phyloP scores from a whole-genome alignment of 106 monocot species.

The Xerophyta viscosa region DNA sequence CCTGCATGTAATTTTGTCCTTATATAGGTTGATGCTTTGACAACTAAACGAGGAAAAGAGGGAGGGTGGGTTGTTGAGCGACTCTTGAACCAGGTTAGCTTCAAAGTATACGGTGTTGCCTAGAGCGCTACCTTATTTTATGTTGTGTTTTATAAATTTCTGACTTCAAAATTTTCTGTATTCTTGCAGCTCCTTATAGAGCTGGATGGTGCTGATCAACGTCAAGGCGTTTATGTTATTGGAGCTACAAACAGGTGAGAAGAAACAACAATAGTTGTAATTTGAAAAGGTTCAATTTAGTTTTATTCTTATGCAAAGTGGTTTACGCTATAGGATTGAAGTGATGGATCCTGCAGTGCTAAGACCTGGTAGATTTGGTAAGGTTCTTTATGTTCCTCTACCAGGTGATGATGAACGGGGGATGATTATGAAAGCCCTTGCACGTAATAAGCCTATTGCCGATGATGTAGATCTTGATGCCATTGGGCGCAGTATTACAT shows the following conservation, averaged over 20 bases:
- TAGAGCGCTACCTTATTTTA: too few relatives aligned
- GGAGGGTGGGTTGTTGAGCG: conserved; percentile 76
- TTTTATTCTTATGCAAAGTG: not conserved
- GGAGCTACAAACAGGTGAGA: conserved; percentile 93
- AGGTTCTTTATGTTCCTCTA: conserved; percentile 53
- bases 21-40: conserved; percentile 79
- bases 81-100: conserved; percentile 68
- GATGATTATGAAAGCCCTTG: conserved; percentile 55
- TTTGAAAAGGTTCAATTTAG: not conserved
- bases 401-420: conserved; percentile 49
- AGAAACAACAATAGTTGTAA: not conserved
- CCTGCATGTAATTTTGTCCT: not conserved
- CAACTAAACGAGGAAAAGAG: conserved; percentile 74
- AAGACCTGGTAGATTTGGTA: conserved; percentile 79
- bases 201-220: conserved; percentile 83
- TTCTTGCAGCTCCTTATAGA: conserved; percentile 69
- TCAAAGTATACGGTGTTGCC: too few relatives aligned
- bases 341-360: conserved; percentile 63
- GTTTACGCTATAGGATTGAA: conserved; percentile 34
- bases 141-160: not conserved
- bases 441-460: conserved; percentile 40
- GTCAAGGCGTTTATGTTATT: conserved; percentile 81
- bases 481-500: conserved; percentile 31
- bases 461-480: conserved; percentile 44
- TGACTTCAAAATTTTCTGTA: not conserved